Evolutionary conservation across 2,329 filamentous ascomycete species (phyloP).

Genomic region (Ceratocystis colombiana): DNA sequence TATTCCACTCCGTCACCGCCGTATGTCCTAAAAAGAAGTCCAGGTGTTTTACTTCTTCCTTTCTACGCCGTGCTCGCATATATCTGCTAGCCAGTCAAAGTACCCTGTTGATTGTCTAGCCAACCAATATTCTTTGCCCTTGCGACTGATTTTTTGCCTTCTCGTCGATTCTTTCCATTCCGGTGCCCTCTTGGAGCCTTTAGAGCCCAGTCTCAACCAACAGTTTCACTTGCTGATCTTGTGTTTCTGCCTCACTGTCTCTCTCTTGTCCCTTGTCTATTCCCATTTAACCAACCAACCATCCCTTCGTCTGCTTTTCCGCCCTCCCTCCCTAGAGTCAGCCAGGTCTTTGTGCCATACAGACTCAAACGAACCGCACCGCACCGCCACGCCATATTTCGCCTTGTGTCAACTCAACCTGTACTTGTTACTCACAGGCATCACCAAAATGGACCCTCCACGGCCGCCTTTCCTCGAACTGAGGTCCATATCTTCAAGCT

Average conservation of each 20-base stretch:
- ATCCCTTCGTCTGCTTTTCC: slow-evolving; percentile 13
- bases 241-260: slow-evolving; percentile 14
- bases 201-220: neutral
- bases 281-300: neutral
- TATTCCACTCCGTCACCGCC: neutral
- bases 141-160: neutral
- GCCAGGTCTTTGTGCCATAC: neutral
- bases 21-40: neutral
- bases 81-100: neutral
- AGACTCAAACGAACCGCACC: slow-evolving; percentile 6
- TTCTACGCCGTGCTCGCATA: neutral
- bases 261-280: slow-evolving; percentile 15
- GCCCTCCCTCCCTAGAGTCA: neutral
- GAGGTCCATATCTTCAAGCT: slow-evolving; percentile 47
- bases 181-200: neutral
- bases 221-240: slow-evolving; percentile 13
- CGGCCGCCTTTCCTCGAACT: slow-evolving; percentile 48
- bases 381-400: neutral
- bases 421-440: neutral
- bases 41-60: neutral
- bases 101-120: neutral
- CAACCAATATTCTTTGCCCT: neutral
- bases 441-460: slow-evolving; percentile 42
- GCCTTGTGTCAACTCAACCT: slow-evolving; percentile 1
- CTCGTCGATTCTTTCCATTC: slow-evolving; percentile 13